Evolutionary conservation across 192 early-diverging fungal species (phyloP).

Genomic region (Radiomyces spectabilis): DNA sequence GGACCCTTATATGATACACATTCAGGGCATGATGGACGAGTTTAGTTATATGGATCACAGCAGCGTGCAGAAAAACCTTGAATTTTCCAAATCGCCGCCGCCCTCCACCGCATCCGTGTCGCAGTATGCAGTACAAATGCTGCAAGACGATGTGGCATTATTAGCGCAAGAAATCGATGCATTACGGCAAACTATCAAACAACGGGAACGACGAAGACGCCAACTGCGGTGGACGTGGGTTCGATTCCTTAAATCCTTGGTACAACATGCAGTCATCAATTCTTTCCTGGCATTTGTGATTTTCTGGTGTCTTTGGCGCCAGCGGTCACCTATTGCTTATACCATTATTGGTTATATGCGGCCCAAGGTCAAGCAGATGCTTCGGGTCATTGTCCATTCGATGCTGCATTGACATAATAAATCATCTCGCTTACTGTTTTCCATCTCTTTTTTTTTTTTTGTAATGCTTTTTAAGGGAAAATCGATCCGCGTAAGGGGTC

Average conservation of each 20-base stretch:
- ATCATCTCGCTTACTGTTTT: background rate
- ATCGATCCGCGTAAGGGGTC: background rate
- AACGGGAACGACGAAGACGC: background rate
- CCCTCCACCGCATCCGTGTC: no score
- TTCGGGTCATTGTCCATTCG: background rate
- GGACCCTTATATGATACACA: no score
- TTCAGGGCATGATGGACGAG: no score
- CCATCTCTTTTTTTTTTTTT: background rate
- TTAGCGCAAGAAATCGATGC: constrained; percentile 7
- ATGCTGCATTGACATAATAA: background rate
- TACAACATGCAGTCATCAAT: constrained; percentile 5
- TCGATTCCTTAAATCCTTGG: constrained; percentile 2
- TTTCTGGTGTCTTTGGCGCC: background rate
- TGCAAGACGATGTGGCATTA: constrained; percentile 7
- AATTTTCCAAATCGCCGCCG: no score
- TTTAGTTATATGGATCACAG: no score
- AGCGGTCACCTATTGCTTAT: constrained; percentile 1
- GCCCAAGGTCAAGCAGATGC: background rate
- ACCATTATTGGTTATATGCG: constrained; percentile 7
- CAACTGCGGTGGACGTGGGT: constrained; percentile 1
- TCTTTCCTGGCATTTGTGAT: background rate
- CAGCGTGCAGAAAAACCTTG: no score
- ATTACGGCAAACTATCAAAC: background rate
- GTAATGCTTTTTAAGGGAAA: background rate
- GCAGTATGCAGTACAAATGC: constrained; percentile 4